Conservation (phyloP, 2,329 filamentous ascomycete genomes). For the Microdochium paspali region DNA sequence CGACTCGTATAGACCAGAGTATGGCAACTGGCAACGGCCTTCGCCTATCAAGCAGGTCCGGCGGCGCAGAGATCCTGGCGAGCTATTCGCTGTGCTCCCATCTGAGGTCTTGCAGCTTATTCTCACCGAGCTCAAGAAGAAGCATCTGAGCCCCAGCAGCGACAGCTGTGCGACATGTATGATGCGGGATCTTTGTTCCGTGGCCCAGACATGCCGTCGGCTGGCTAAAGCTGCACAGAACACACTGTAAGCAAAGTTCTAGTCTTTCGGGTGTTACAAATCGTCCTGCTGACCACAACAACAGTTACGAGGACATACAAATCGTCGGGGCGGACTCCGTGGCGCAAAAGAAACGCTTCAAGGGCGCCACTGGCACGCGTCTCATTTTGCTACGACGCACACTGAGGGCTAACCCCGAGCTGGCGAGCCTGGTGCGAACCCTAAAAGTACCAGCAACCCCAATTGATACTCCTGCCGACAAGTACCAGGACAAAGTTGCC, state of each 20-base stretch:
- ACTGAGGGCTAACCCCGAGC: slow-evolving; percentile 38
- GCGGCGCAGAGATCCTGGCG: slow-evolving; percentile 30
- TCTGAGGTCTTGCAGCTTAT: slow-evolving; percentile 50
- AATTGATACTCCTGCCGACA: slow-evolving; percentile 27
- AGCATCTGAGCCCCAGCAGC: slow-evolving; percentile 37
- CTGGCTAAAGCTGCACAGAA: slow-evolving; percentile 40
- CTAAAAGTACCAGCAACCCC: slow-evolving; percentile 45
- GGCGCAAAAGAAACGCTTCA: slow-evolving; percentile 47
- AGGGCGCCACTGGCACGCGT: slow-evolving; percentile 40
- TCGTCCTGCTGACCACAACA: no score
- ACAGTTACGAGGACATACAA: slow-evolving; percentile 49
- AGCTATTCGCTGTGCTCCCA: slow-evolving; percentile 45
- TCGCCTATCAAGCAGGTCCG: slow-evolving; percentile 23
- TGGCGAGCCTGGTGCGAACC: slow-evolving; percentile 45
- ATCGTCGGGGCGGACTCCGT: slow-evolving; percentile 47
- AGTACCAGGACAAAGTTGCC: slow-evolving; percentile 49
- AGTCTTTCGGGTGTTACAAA: no score
- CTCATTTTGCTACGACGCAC: slow-evolving; percentile 49
- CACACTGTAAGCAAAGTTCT: slow-evolving; percentile 40
- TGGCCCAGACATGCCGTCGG: slow-evolving; percentile 40
- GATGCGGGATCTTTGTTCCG: slow-evolving; percentile 49
- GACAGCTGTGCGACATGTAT: slow-evolving; percentile 54
- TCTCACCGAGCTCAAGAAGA: slow-evolving; percentile 39
- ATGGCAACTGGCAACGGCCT: slow-evolving; percentile 20
- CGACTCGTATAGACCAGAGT: slow-evolving; percentile 19